Evolutionary conservation across 345 rosid genomes (phyloP).

Genomic region (Nephelium lappaceum): DNA sequence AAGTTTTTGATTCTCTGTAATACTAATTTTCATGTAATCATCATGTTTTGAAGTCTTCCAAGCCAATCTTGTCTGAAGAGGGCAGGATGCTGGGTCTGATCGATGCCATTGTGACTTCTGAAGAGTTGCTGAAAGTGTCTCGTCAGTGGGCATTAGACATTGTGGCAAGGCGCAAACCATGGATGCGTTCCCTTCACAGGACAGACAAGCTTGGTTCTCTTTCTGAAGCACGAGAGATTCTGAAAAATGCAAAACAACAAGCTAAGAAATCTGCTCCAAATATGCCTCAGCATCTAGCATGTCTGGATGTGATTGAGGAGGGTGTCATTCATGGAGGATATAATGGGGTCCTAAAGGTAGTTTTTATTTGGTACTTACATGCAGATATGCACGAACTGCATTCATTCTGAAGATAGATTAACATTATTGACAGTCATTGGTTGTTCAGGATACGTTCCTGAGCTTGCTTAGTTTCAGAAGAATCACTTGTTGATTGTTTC

Average conservation of each 20-base stretch:
- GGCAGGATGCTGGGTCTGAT: constrained; percentile 84
- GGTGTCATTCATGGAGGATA: constrained; percentile 95
- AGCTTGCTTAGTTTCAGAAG: constrained; percentile 16
- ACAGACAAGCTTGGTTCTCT: constrained; percentile 89
- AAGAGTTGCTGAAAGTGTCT: constrained; percentile 76
- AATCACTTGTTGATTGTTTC: constrained; percentile 3
- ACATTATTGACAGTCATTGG: background rate
- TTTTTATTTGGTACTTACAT: constrained; percentile 1
- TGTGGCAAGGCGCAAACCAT: constrained; percentile 67
- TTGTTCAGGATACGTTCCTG: background rate
- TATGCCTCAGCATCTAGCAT: constrained; percentile 88
- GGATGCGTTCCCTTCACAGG: constrained; percentile 79
- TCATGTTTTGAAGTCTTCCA: constrained; percentile 63
- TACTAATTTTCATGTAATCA: constrained; percentile 6
- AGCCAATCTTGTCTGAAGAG: constrained; percentile 83
- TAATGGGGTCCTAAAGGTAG: constrained; percentile 82
- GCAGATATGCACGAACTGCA: background rate
- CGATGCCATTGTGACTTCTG: constrained; percentile 72
- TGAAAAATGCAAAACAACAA: constrained; percentile 61
- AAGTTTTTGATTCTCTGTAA: background rate
- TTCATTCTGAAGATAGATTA: background rate
- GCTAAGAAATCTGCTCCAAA: constrained; percentile 81
- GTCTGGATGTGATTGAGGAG: constrained; percentile 90
- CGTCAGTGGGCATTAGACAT: constrained; percentile 87
- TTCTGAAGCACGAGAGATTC: constrained; percentile 70